Base-by-base conservation (phyloP, 805 yeast species). In the Barnettozyma salicaria region DNA sequence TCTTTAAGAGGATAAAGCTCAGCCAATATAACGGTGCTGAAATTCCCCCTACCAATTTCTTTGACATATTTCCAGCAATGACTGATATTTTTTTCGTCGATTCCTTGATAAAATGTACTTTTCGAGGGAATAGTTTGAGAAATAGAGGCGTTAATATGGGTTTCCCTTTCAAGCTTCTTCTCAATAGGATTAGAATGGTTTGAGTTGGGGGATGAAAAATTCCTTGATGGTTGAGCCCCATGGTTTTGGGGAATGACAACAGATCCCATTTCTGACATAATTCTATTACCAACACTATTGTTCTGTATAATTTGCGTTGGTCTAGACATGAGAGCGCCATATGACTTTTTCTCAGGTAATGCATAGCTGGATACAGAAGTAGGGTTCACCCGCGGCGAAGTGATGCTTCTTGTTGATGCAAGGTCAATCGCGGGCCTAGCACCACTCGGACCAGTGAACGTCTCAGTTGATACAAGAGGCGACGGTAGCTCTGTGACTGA, bases 31-130 rank as follows among this genome's bases (percentile, higher is more conserved):
- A 83, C 92, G 7, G 67, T 68, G 55, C 87, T 78, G 56, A 82
- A 83, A 20, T 78, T 72, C 0, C 94, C 94, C 16, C 63, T 49
- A 1, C 94, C 94, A 5, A 83, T 63, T 29, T 69, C 64, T 30
- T 55, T 59, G 1, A 60, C 36, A 37, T 60, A 60, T 19, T 48
- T 49, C 72, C 73, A 52, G 8, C 39, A 37, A 16, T 42, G 49
- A 8, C 28, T 24, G 1, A 22, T 22, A 5, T 47, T 48, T 2
- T 35, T 12, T 6, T 26, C 33, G 28, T 53, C 55, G 5, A 25
- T 20, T 6, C 57, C 56, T 11, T 39, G 32, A 26, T 41, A 47
- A 4, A 18, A 14, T 12, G n/a, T 12, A 2, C 19, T 28, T 12
- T 12, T 11, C 9, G 7, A 16, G 5, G 31, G 12, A 4, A 12